Base-by-base conservation (phyloP, 2,329 filamentous ascomycete genomes). In the Orbilia blumenaviensis region DNA sequence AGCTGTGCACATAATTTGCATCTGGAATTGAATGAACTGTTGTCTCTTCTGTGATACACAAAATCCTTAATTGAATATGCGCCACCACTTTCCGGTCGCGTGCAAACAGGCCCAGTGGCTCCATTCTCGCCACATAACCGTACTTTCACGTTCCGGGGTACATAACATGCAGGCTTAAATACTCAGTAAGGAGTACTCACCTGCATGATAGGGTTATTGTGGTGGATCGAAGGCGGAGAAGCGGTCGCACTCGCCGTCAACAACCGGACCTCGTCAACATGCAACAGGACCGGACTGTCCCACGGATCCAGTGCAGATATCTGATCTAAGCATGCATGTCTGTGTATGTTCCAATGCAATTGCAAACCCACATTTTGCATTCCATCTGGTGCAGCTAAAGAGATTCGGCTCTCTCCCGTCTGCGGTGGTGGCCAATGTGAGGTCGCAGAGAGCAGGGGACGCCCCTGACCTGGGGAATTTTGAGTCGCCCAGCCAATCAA, bases 1-100 rank as follows among this genome's bases (percentile, higher is more conserved):
- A 63, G 46, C 62, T 76, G 72, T 69, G 72, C 72, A 69, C 52
- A 76, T 67, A 76, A 76, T 69, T 76, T 76, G 72, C 72, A 69
- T 76, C 63, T 64, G 64, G 64, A 68, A 76, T 76, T 63, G 71
- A 67, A 74, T 74, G 52, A 56, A 56, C 38, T 38, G 16, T 1
- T 54, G 41, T 34, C 38, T 61, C 18, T 56, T 36, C 16, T 52
- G 62, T 56, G 32, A 16, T 36, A 56, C 16, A 21, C 16, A 48
- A 1, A n/a, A 44, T 21, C 21, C 48, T 34, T 54, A 54, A 36
- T n/a, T 56, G 29, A 38, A 38, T 18, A 69, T 62, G 23, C 54
- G 41, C 42, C 48, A 32, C 44, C 38, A 44, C 66, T 63, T 71
- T 71, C 66, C 56, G 61, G 56, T 71, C 56, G 56, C 41, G 66